Conservation (phyloP, 805 yeast genomes). For the Candida palmyrensis region DNA sequence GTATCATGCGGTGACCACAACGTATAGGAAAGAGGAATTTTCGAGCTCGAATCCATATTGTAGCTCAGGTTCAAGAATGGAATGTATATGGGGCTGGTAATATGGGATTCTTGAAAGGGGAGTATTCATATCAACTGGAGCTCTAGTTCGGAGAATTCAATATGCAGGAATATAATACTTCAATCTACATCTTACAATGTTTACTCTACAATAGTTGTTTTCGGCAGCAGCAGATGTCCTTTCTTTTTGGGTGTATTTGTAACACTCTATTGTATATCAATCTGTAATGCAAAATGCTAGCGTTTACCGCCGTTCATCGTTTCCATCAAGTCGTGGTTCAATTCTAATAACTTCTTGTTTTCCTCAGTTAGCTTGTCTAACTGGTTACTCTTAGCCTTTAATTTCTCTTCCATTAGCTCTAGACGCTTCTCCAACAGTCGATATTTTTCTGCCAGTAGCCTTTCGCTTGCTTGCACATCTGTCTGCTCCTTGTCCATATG, state of each 20-base stretch:
- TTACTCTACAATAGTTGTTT: too few relatives aligned
- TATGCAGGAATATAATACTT: too few relatives aligned
- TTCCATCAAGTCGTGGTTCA: conserved; percentile 26
- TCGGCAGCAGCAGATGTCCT: too few relatives aligned
- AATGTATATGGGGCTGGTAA: conserved; percentile 2
- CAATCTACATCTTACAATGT: too few relatives aligned
- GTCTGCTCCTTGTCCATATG: neutral
- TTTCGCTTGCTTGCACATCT: neutral
- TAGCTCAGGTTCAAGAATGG: conserved; percentile 1
- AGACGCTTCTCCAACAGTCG: conserved; percentile 2
- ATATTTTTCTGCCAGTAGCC: conserved; percentile 4
- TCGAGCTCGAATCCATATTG: conserved; percentile 30
- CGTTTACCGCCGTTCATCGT: too few relatives aligned
- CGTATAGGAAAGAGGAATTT: conserved; percentile 73
- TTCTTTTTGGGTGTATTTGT: too few relatives aligned
- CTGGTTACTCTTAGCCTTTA: conserved; percentile 4
- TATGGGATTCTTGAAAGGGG: too few relatives aligned
- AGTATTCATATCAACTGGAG: too few relatives aligned
- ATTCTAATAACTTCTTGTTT: conserved; percentile 24
- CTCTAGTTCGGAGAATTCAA: too few relatives aligned
- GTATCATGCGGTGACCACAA: conserved; percentile 98
- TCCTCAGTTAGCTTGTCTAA: conserved; percentile 16
- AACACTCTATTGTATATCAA: too few relatives aligned
- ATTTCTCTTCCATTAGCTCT: conserved; percentile 1
- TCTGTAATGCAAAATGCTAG: too few relatives aligned